phyloP scores from a whole-genome alignment of 352 stramenopile genomes.

The Phytophthora ramorum region DNA sequence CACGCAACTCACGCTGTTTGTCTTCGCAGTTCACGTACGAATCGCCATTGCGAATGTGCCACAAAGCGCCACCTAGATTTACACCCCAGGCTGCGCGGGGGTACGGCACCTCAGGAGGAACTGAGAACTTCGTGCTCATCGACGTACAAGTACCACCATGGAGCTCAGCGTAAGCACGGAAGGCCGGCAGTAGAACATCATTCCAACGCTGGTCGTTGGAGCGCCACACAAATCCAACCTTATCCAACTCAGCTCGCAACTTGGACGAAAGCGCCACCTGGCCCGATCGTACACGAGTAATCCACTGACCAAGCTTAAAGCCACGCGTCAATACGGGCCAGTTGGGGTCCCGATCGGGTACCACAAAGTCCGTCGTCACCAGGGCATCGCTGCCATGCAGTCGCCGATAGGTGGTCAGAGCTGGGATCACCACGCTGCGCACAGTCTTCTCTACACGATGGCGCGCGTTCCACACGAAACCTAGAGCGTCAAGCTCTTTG shows the following conservation, averaged over 20 bases:
- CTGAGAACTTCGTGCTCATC: conserved; percentile 82
- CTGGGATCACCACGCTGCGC: conserved; percentile 60
- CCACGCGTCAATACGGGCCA: conserved; percentile 65
- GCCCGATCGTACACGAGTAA: conserved; percentile 63
- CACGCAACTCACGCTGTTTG: conserved; percentile 66
- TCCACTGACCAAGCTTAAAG: conserved; percentile 80
- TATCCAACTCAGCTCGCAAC: conserved; percentile 61
- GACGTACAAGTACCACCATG: conserved; percentile 61
- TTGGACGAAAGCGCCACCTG: conserved; percentile 48
- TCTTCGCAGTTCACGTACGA: conserved; percentile 76
- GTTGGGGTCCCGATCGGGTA: conserved; percentile 54
- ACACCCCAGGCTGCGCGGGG: conserved; percentile 66
- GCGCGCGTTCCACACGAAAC: conserved; percentile 93
- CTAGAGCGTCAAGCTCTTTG: conserved; percentile 82
- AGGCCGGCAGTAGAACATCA: conserved; percentile 69
- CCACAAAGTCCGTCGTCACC: conserved; percentile 76
- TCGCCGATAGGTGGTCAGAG: conserved; percentile 54
- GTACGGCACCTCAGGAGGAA: conserved; percentile 66
- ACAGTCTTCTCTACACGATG: conserved; percentile 68
- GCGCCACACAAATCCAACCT: conserved; percentile 73
- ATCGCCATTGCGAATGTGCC: conserved; percentile 88
- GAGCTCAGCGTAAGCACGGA: conserved; percentile 61
- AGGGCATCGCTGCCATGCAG: conserved; percentile 54
- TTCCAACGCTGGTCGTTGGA: conserved; percentile 78
- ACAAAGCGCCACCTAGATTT: conserved; percentile 78